Conservation (phyloP, 2,329 filamentous ascomycete genomes). For the Ceratocystis harringtonii region DNA sequence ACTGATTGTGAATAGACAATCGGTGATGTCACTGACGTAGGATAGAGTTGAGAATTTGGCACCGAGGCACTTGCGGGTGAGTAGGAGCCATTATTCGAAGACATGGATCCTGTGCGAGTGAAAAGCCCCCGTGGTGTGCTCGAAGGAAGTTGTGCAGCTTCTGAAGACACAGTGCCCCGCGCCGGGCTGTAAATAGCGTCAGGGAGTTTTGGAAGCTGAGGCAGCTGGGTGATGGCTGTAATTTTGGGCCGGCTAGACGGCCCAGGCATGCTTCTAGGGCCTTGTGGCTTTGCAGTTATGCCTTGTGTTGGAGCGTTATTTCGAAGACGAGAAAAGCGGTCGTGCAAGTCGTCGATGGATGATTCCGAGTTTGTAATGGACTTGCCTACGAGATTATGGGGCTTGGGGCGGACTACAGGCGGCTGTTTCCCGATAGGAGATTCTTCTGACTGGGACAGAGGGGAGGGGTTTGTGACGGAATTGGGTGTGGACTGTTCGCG, state of each 20-base stretch:
- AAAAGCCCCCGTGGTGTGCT: constrained; percentile 50
- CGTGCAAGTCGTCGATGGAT: constrained; percentile 33
- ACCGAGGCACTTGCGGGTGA: background rate
- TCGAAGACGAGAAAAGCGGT: constrained; percentile 43
- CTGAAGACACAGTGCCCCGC: constrained; percentile 51
- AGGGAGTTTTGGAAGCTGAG: constrained; percentile 52
- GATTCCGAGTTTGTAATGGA: constrained; percentile 24
- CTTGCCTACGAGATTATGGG: background rate
- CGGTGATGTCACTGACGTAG: background rate
- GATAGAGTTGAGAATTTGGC: background rate
- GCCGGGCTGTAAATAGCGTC: constrained; percentile 68
- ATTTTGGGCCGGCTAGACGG: constrained; percentile 29
- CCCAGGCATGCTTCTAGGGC: constrained; percentile 40
- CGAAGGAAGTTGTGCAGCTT: constrained; percentile 48
- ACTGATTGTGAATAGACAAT: background rate
- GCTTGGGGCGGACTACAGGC: constrained; percentile 7
- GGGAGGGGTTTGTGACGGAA: background rate
- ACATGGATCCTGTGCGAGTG: constrained; percentile 39
- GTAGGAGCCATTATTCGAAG: constrained; percentile 12
- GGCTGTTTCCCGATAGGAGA: background rate
- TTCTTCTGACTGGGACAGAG: constrained; percentile 11
- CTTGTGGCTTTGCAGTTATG: constrained; percentile 36
- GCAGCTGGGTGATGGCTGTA: constrained; percentile 36
- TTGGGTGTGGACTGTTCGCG: constrained; percentile 12
- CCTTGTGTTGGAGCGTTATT: constrained; percentile 25